Percentiles rank a stretch among this genome's conserved stretches.
phyloP scores from a whole-genome alignment of 2,329 filamentous ascomycete species.

The Verticillium alfalfae region DNA sequence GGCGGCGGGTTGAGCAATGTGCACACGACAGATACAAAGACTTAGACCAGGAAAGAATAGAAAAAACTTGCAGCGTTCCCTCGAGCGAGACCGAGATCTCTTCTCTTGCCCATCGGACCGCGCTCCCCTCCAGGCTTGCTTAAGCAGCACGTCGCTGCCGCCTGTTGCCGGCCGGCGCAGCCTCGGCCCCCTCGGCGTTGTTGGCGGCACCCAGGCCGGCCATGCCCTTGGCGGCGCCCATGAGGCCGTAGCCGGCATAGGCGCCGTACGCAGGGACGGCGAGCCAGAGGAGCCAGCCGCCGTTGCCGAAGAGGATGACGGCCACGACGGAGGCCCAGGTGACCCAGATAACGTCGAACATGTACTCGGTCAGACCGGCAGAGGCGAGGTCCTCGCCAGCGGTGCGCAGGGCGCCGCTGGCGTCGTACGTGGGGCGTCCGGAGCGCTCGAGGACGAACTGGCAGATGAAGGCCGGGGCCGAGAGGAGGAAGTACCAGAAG shows the following conservation, averaged over 20 bases:
- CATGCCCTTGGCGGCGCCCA: conserved; percentile 50
- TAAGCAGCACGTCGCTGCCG: conserved; percentile 50
- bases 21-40: conserved; percentile 2
- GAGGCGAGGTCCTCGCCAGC: conserved; percentile 85
- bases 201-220: conserved; percentile 35
- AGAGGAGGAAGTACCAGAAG: conserved; percentile 66
- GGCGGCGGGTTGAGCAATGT: background rate
- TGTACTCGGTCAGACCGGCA: conserved; percentile 87
- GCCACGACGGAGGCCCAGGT: conserved; percentile 74
- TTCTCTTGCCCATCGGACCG: background rate
- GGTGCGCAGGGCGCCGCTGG: conserved; percentile 62
- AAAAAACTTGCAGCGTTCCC: too few relatives aligned
- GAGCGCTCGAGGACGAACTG: conserved; percentile 82
- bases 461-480: conserved; percentile 69
- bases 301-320: conserved; percentile 77
- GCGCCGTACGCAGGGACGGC: conserved; percentile 50
- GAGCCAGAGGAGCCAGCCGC: conserved; percentile 56
- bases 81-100: too few relatives aligned
- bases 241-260: conserved; percentile 48
- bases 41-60: background rate
- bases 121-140: background rate
- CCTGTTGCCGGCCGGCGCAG: conserved; percentile 39
- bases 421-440: conserved; percentile 69
- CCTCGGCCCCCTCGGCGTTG: conserved; percentile 16
- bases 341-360: conserved; percentile 96